A percentile compares a stretch with the other conserved stretches of the same genome.
phyloP scores from a whole-genome alignment of 2,329 filamentous ascomycete genomes.

The Hirsutella minnesotensis region DNA sequence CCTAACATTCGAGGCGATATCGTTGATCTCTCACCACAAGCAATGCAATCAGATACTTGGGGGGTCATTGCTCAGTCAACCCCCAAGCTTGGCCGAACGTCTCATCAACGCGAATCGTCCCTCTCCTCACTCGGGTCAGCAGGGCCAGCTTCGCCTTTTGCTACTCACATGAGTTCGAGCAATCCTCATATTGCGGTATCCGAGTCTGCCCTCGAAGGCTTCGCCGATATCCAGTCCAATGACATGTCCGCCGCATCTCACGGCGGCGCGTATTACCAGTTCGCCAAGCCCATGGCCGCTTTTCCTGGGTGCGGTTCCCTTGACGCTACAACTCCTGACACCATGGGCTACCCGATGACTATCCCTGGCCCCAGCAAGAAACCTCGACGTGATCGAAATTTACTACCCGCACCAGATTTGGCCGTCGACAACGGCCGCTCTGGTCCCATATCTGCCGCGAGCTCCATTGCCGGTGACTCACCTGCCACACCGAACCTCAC shows the following conservation, averaged over 20 bases:
- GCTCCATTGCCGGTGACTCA: slow-evolving; percentile 45
- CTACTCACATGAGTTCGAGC: slow-evolving; percentile 24
- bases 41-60: slow-evolving; percentile 33
- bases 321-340: slow-evolving; percentile 22
- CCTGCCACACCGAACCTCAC: slow-evolving; percentile 42
- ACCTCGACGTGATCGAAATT: slow-evolving; percentile 25
- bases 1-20: neutral
- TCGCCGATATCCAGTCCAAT: slow-evolving; percentile 27
- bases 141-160: slow-evolving; percentile 48
- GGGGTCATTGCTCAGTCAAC: slow-evolving; percentile 23
- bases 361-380: slow-evolving; percentile 23
- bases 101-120: slow-evolving; percentile 49
- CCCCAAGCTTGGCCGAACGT: slow-evolving; percentile 24
- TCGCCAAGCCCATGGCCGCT: slow-evolving; percentile 30
- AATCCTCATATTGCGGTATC: slow-evolving; percentile 47
- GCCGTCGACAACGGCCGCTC: slow-evolving; percentile 28
- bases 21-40: neutral
- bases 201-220: slow-evolving; percentile 34
- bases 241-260: slow-evolving; percentile 11
- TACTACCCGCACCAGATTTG: slow-evolving; percentile 35
- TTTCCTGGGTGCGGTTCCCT: slow-evolving; percentile 32
- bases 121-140: slow-evolving; percentile 48
- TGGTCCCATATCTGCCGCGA: slow-evolving; percentile 45
- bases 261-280: slow-evolving; percentile 30
- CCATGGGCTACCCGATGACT: slow-evolving; percentile 27